Conservation (phyloP, 1,139 yeast genomes). For the Sugiyamaella castrensis region DNA sequence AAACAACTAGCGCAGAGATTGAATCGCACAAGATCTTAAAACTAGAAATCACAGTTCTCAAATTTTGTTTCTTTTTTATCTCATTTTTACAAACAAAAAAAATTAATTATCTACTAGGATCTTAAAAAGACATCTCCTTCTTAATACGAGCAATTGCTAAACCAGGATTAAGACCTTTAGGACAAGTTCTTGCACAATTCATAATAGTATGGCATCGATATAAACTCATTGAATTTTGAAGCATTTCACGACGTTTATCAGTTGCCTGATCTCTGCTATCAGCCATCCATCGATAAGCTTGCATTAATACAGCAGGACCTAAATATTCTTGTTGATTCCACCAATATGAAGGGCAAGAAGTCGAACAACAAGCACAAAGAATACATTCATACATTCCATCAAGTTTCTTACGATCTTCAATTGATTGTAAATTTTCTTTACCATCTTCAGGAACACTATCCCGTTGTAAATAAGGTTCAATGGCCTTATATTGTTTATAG, state of each 20-base stretch:
- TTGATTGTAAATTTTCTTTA: conserved; percentile 85
- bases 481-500: conserved; percentile 97
- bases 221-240: conserved; percentile 94
- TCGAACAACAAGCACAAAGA: conserved; percentile 97
- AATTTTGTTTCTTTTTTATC: not conserved
- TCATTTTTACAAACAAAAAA: conserved; percentile 6
- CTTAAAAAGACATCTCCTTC: conserved; percentile 79
- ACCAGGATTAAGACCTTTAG: conserved; percentile 99
- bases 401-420: conserved; percentile 91
- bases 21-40: too few species aligned
- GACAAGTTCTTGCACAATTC: conserved; percentile 98
- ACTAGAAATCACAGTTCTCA: too few species aligned
- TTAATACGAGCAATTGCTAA: conserved; percentile 95
- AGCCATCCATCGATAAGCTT: conserved; percentile 97
- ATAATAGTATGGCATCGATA: conserved; percentile 99
- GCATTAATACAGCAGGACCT: conserved; percentile 98
- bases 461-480: conserved; percentile 95
- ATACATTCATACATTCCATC: conserved; percentile 98
- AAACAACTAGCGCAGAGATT: too few species aligned
- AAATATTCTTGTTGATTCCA: conserved; percentile 99
- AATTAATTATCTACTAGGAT: not conserved
- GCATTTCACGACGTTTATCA: conserved; percentile 74
- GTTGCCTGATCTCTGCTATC: conserved; percentile 96
- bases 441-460: conserved; percentile 81
- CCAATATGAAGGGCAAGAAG: conserved; percentile 99